Evolutionary conservation across 2,329 filamentous ascomycete genomes (phyloP), one percentile per base, ranked within the genome.

Genomic region (Ophiostoma montium): DNA sequence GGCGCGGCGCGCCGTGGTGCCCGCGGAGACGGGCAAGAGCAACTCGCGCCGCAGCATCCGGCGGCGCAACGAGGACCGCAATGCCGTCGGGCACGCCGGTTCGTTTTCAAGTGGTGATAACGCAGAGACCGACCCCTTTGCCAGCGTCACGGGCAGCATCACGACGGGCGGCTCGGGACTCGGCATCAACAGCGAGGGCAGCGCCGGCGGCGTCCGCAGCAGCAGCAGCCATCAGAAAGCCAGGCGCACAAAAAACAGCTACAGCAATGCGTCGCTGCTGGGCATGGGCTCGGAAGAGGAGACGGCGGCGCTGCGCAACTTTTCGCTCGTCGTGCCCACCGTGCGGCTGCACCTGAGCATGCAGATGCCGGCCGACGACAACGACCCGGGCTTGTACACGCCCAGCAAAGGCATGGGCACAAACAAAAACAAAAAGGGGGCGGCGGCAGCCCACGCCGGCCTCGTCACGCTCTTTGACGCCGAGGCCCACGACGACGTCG

Each of bases 251-350:
- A 31, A 21, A n/a, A 44, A 44, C 16, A 44, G 42, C 42, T 44
- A 44, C 42, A 44, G 42, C 42, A 44, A 44, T 21, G 16, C 30
- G 31, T 31, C 27, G 27, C 32, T 42, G 12, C 57, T 57, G 0
- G 54, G 57, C 16, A 46, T 36, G 59, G 31, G 49, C 5, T 48
- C 50, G 1, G 51, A 49, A 21, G 51, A 51, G 9, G 45, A 51
- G 19, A 42, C 43, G 10, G 52, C 35, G 11, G 53, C 53, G 0
- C 48, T 57, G 47, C 53, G 54, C 15, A 35, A 49, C n/a, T 66
- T 65, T 52, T 62, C 61, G 30, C 61, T 66, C 30, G 53, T 64
- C n/a, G 51, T 59, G 49, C 61, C 62, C 3, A 56, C 55, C 18
- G 56, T 56, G 46, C 51, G 50, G 36, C 57, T 58, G 35, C 52